Base-by-base conservation (phyloP, 208 protist genomes). In the Angomonas desouzai region DNA sequence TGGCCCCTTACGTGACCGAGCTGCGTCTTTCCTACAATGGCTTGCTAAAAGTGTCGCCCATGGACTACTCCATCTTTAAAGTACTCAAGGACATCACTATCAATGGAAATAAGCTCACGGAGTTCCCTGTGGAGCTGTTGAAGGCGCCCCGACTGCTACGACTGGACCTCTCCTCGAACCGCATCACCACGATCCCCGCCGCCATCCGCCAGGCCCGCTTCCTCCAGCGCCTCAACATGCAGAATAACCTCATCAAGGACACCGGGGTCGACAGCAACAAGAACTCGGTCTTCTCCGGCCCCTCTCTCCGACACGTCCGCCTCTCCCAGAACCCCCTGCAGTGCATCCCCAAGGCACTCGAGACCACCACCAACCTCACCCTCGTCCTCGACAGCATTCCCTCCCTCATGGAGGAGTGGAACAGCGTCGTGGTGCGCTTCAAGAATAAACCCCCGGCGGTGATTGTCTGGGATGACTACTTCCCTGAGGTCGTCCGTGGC, bases 381-480 rank as follows among this genome's bases (percentile, higher is more conserved):
- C 74, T 96, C 29, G 74, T 89, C 6, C 55, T 96, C 20, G 87
- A 93, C 68, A 83, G 81, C 49, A 69, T 78, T 32, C 86, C 86
- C 0, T 66, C 62, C 0, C 70, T 96, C 25, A 76, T 87, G 68
- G 64, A 73, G 47, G 67, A 89, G 77, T 96, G 87, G 85, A 63
- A 76, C 2, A 38, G 55, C 7, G 56, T 80, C 29, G 48, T 87
- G 29, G 48, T 60, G 1, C 20, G 33, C 4, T 33, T 16, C 13
- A 33, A 20, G 29, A 49, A 22, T 33, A 33, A 29, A 22, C 18
- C 60, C 32, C 70, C 68, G 16, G 74, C 76, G 0, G 64, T 82
- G 29, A 75, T 93, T 32, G 70, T 82, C 29, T 93, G 87, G 87
- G 83, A 93, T 57, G 83, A 93, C 62, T 83, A 80, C 60, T 93